Percentiles rank a stretch among this genome's conserved stretches.
Evolutionary conservation across 2,329 filamentous ascomycete species (phyloP).

Genomic region (Berkeleyomyces basicola): DNA sequence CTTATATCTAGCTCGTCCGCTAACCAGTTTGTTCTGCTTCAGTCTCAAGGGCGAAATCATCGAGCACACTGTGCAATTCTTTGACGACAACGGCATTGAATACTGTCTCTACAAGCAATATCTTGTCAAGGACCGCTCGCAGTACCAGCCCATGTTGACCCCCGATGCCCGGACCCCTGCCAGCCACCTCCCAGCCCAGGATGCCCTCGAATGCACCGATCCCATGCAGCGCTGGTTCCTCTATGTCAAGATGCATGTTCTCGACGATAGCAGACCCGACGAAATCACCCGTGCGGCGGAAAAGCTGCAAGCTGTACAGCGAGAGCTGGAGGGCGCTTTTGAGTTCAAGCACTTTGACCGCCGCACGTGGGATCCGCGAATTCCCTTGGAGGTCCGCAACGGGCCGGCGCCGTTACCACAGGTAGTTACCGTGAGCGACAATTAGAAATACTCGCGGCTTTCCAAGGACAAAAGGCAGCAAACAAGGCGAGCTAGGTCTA

Average conservation of each 20-base stretch:
- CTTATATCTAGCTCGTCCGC: background rate
- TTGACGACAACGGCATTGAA: conserved; percentile 31
- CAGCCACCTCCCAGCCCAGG: conserved; percentile 29
- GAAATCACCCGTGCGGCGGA: conserved; percentile 38
- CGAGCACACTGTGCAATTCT: conserved; percentile 37
- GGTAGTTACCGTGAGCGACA: conserved; percentile 15
- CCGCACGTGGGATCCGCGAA: conserved; percentile 35
- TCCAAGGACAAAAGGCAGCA: background rate
- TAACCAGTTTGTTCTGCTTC: conserved; percentile 6
- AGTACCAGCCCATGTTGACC: conserved; percentile 19
- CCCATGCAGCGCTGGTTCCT: conserved; percentile 37
- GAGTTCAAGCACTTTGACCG: conserved; percentile 36
- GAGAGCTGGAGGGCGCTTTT: conserved; percentile 35
- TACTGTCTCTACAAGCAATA: conserved; percentile 35
- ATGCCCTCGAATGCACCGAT: conserved; percentile 31
- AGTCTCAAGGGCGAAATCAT: conserved; percentile 38
- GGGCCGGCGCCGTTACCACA: conserved; percentile 21
- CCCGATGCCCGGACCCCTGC: conserved; percentile 14
- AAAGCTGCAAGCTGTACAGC: conserved; percentile 29
- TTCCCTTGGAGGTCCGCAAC: conserved; percentile 24
- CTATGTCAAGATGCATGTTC: conserved; percentile 34
- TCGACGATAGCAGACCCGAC: conserved; percentile 40
- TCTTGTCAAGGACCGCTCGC: conserved; percentile 22
- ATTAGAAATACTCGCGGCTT: conserved; percentile 5
- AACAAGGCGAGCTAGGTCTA: background rate